Evolutionary conservation across 1,284 basidiomycete species (phyloP), one percentile per base, ranked within the genome.

Genomic region (Neonothopanus nambi): DNA sequence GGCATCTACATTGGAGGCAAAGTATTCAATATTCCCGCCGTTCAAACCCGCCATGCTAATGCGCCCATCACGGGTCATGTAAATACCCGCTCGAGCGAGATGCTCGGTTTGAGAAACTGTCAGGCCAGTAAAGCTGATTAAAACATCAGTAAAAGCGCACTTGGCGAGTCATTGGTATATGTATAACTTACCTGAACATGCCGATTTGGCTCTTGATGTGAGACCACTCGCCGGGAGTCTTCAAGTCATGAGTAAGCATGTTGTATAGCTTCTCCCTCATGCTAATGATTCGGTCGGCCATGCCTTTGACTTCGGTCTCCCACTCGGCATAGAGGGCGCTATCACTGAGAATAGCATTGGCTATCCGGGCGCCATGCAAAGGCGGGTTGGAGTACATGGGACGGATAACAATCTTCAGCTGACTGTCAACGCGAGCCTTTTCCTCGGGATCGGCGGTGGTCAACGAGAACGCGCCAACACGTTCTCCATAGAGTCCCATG

Each of bases 331-430:
- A 95, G 48, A 98, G 80, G 54, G 82, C 79, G n/a, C 79, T 73
- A 61, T 88, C 81, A 60, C 85, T 85, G 40, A 98, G 76, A 63
- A 97, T 93, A 40, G 89, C 81, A 65, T 80, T 85, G 56, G 95
- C 96, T 61, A 99, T 89, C 52, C 91, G 84, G 39, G 97, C 96
- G 63, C 96, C 96, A 70, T 99, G 94, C 43, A 95, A 74, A 17
- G 97, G 96, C 51, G 96, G 97, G 81, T 98, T 98, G 55, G 96
- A 99, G 81, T 99, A 99, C 83, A 98, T 87, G 37, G 96, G 97
- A 30, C 97, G 91, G 61, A 99, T 90, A 63, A 98, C 78, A 64
- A 98, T 97, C 82, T 98, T 98, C 67, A 95, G 73, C 74, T 98
- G 97, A 69, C 89, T 93, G 71, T 94, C 89, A 48, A 96, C 86